phyloP scores from a whole-genome alignment of 2,329 filamentous ascomycete genomes.

The Teratosphaeria destructans region DNA sequence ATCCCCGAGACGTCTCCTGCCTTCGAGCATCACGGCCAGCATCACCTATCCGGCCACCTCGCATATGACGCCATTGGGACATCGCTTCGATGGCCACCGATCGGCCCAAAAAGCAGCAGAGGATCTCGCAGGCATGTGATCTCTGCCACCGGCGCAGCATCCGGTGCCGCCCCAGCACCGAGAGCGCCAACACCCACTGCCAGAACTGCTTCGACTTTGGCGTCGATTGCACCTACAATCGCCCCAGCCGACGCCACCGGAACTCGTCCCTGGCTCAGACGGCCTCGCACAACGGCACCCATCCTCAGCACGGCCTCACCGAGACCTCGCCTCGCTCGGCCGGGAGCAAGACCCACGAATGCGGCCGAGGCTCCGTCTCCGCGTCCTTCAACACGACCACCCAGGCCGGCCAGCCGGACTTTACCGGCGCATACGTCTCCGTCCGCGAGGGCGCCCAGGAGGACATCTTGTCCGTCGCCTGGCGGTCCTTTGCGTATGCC shows the following conservation, averaged over 20 bases:
- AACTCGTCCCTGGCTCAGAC: slow-evolving; percentile 11
- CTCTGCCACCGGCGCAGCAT: slow-evolving; percentile 42
- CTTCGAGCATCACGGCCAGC: neutral
- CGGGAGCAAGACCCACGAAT: neutral
- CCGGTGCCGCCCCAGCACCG: slow-evolving; percentile 30
- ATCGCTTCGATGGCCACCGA: slow-evolving; percentile 5
- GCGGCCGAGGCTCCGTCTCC: neutral
- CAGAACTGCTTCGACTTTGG: slow-evolving; percentile 43
- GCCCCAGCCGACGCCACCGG: slow-evolving; percentile 31
- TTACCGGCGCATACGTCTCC: slow-evolving; percentile 11
- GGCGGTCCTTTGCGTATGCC: slow-evolving; percentile 33
- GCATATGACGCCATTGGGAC: neutral
- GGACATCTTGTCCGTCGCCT: slow-evolving; percentile 23
- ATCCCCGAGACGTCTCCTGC: neutral
- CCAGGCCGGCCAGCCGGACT: slow-evolving; percentile 5
- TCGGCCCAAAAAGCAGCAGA: slow-evolving; percentile 26
- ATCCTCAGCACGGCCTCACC: slow-evolving; percentile 9
- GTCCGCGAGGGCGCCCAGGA: slow-evolving; percentile 17
- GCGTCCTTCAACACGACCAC: neutral
- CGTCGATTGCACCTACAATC: slow-evolving; percentile 39
- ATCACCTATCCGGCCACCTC: neutral
- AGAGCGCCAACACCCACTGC: slow-evolving; percentile 29
- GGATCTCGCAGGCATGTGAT: slow-evolving; percentile 32
- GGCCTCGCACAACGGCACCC: slow-evolving; percentile 15
- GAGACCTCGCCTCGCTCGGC: neutral